Evolutionary conservation across 2,329 filamentous ascomycete genomes (phyloP), one percentile per base, ranked within the genome.

Genomic region (Fusarium anguioides): DNA sequence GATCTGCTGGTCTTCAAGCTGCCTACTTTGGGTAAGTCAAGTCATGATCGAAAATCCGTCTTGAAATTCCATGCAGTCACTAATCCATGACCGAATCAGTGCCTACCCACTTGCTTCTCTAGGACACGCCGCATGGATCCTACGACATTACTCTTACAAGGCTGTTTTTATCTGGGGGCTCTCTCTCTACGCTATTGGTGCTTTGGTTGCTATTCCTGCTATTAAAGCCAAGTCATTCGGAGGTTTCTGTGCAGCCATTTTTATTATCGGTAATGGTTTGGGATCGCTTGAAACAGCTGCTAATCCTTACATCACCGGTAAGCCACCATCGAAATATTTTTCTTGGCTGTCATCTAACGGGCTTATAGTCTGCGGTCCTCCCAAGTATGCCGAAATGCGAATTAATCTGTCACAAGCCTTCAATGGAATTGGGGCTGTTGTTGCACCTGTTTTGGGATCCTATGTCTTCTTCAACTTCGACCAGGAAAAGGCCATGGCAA

Each of bases 401-500:
- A 88, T 94, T 80, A 91, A 94, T 77, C 80, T 93, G 48, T 89
- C 91, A 2, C 91, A 94, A 76, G 89, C 90, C 51, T 90, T 94
- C 79, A 91, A 94, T 72, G 91, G 89, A 47, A 87, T 93, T 37
- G 91, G 91, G 39, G 89, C 89, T 10, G 88, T 93, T 41, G 70
- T 93, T 31, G 90, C 90, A 0, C 91, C 91, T 2, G 86, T 93
- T 0, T 81, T 94, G 5, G 91, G 89, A 26, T 90, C 89, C 2
- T 89, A 89, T 59, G 89, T 91, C 51, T 91, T 94, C 78, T 94
- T 94, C 80, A 86, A 84, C 58, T 85, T 87, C 45, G 82, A 84
- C 57, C 83, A 86, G 47, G 81, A 85, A 11, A 76, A 78, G 4
- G 86, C 87, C 0, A 81, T 93, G 10, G 82, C 83, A 64, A 88